These are phyloP conservation scores for Chamaenerion angustifolium DNA, from an alignment of 345 rosid genomes.

Conservation along the genomic window DNA sequence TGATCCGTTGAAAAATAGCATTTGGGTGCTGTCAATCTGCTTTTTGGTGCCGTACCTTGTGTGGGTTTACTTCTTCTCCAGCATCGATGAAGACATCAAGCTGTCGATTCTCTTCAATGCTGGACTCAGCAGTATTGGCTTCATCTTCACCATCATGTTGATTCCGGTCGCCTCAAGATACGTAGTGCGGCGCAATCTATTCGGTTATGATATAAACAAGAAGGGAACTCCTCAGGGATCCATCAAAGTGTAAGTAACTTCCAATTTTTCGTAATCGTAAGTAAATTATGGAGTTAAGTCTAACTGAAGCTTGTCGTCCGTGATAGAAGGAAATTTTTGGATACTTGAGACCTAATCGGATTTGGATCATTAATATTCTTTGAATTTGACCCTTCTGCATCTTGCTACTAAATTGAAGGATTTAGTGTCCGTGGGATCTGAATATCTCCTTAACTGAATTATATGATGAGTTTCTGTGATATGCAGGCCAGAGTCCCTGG, in stretches of 20 bases:
- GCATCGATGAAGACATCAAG: conserved; percentile 50
- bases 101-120: conserved; percentile 75
- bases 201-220: conserved; percentile 94
- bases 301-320: not conserved
- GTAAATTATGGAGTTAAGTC: not conserved
- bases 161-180: conserved; percentile 88
- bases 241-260: conserved; percentile 63
- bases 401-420: too few relatives aligned
- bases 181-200: conserved; percentile 65
- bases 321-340: not conserved
- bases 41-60: conserved; percentile 49
- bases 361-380: too few relatives aligned
- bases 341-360: too few relatives aligned
- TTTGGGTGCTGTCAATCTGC: conserved; percentile 37
- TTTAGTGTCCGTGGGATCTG: too few relatives aligned
- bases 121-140: conserved; percentile 66
- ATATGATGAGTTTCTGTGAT: conserved; percentile 7
- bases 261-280: not conserved
- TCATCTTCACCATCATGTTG: conserved; percentile 52
- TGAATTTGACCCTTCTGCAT: too few relatives aligned
- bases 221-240: conserved; percentile 83
- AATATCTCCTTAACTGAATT: not conserved
- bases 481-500: conserved; percentile 93
- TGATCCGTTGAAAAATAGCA: conserved; percentile 58
- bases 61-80: conserved; percentile 45